Evolutionary conservation across 2,329 filamentous ascomycete species (phyloP), one percentile per base, ranked within the genome.

Genomic region (Bipolaris victoriae): DNA sequence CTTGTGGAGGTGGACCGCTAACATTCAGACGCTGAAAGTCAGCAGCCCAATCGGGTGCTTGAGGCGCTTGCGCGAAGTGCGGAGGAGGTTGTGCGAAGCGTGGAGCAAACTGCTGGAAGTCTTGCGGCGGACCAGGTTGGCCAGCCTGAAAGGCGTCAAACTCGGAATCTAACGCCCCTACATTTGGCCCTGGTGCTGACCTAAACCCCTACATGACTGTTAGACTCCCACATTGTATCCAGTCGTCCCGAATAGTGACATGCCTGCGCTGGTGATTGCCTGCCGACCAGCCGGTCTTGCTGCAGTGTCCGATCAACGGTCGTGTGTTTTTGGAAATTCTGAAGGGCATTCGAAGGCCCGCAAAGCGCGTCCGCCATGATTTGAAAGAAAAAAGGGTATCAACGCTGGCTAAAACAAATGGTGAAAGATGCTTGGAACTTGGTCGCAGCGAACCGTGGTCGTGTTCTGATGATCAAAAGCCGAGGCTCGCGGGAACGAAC

Each of bases 271-370:
- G 83, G 80, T 50, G 82, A 78, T 52, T 83, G 80, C 58, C 83
- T 82, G 9, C 82, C 78, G 35, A 81, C 76, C 45, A 90, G 69
- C 49, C 88, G 87, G 76, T 92, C 90, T 74, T 91, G 90, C 71
- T 92, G 89, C 47, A 90, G 80, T 9, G 87, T 87, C 52, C 88
- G 82, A 72, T 92, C 89, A 61, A 85, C 82, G 47, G 88, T 82
- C 10, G 85, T 80, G 74, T 92, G 89, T 67, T 89, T 87, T 68
- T 89, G 84, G 72, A 92, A 86, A 69, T 84, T 88, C 76, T 91
- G 90, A 50, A 91, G 84, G 61, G 89, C 84, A 76, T 90, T 92
- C 11, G 90, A 90, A 16, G 90, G 89, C 57, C 90, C 89, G 73
- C 90, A 93, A 54, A 90, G 79, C 65, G 84, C 82, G 69, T 90